Conservation (phyloP, 768 basidiomycete genomes). For the Tricholoma sp. region DNA sequence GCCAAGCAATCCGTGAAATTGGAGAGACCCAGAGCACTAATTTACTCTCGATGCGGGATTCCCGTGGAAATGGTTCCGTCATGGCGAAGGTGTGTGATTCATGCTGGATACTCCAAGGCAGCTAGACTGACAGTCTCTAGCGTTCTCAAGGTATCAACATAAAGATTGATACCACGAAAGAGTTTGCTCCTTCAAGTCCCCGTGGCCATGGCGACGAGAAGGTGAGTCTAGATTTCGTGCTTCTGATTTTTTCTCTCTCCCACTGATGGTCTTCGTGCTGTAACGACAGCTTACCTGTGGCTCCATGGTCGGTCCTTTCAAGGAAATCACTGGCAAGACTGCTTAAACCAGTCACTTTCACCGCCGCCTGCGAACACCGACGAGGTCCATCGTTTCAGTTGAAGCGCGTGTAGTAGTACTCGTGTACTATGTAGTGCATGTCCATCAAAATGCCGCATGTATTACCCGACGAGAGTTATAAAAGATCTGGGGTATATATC, state of each 20-base stretch:
- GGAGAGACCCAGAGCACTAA: conserved; percentile 34
- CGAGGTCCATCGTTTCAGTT: too few relatives aligned
- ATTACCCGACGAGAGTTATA: too few relatives aligned
- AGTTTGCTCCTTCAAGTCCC: conserved; percentile 38
- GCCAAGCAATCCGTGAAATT: conserved; percentile 40
- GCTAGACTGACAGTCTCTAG: conserved; percentile 13
- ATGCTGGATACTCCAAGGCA: background rate
- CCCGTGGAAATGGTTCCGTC: conserved; percentile 28
- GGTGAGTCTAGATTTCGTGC: conserved; percentile 7
- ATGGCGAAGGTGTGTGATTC: conserved; percentile 25
- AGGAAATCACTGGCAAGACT: background rate
- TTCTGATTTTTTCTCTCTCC: background rate
- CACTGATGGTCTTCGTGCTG: background rate
- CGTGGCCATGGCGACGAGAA: conserved; percentile 23
- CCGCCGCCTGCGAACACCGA: too few relatives aligned
- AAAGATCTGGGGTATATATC: too few relatives aligned
- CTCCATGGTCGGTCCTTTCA: background rate
- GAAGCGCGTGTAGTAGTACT: too few relatives aligned
- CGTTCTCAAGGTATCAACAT: conserved; percentile 45
- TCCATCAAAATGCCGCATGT: too few relatives aligned
- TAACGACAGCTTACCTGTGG: background rate
- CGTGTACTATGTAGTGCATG: too few relatives aligned
- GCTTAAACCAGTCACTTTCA: too few relatives aligned
- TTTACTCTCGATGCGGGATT: conserved; percentile 34
- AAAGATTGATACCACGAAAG: conserved; percentile 51